Conservation (phyloP, 2,329 filamentous ascomycete species). For the Colletotrichum lupini region DNA sequence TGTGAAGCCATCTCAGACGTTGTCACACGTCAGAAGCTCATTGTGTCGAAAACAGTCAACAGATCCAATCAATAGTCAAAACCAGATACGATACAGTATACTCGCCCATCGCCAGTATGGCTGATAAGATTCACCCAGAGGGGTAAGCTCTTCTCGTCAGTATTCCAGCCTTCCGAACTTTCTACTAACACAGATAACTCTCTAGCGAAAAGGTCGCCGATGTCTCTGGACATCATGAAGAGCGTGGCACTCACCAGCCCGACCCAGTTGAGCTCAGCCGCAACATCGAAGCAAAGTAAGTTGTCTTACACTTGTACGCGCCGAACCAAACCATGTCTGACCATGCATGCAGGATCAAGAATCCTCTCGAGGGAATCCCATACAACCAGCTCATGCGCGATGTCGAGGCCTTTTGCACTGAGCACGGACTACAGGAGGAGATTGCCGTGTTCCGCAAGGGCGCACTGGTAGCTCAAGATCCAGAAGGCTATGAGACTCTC, state of each 20-base stretch:
- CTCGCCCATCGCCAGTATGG: slow-evolving; percentile 23
- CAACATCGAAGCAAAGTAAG: slow-evolving; percentile 58
- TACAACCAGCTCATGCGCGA: slow-evolving; percentile 64
- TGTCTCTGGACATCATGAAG: slow-evolving; percentile 42
- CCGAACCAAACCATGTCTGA: neutral
- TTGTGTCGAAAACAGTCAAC: neutral
- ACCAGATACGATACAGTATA: neutral
- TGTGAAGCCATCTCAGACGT: slow-evolving; percentile 8
- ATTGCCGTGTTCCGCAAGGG: slow-evolving; percentile 72
- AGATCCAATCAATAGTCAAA: neutral
- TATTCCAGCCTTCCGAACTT: neutral
- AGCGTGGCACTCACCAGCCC: slow-evolving; percentile 18
- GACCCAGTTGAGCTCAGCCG: slow-evolving; percentile 45
- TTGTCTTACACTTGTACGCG: neutral
- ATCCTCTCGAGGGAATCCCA: slow-evolving; percentile 61
- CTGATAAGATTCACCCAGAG: slow-evolving; percentile 17
- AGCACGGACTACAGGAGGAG: slow-evolving; percentile 69
- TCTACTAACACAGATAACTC: neutral
- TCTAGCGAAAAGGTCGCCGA: slow-evolving; percentile 42
- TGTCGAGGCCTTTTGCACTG: slow-evolving; percentile 71
- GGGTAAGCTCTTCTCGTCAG: neutral
- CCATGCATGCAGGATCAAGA: slow-evolving; percentile 51
- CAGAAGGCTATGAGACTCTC: slow-evolving; percentile 70
- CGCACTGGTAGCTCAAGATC: slow-evolving; percentile 79
- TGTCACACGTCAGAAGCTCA: neutral